Evolutionary conservation across 2,329 filamentous ascomycete species (phyloP).

Genomic region (Nothophaeocryptopus gaeumannii): DNA sequence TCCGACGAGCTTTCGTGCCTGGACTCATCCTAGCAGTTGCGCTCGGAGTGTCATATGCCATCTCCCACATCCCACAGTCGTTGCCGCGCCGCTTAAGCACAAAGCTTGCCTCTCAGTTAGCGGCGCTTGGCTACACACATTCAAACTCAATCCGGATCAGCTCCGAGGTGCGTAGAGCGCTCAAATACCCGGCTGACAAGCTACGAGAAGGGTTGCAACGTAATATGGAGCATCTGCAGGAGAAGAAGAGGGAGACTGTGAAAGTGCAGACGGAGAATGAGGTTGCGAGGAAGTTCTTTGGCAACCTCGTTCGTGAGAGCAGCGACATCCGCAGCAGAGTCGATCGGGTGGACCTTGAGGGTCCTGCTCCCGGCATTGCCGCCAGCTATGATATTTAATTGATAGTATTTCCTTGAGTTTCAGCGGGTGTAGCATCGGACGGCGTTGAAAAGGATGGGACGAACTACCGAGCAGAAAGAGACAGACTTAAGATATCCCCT

Average conservation of each 20-base stretch:
- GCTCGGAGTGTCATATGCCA: constrained; percentile 73
- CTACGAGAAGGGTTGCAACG: constrained; percentile 79
- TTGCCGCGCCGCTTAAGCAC: constrained; percentile 79
- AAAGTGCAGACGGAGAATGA: constrained; percentile 82
- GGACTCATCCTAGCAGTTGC: constrained; percentile 71
- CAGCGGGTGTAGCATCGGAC: constrained; percentile 2
- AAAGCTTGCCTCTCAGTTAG: constrained; percentile 79
- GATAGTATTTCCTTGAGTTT: constrained; percentile 1
- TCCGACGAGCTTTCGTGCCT: constrained; percentile 77
- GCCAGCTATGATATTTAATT: constrained; percentile 32
- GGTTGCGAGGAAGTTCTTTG: constrained; percentile 84
- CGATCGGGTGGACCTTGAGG: constrained; percentile 53
- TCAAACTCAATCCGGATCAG: constrained; percentile 81
- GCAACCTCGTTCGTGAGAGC: constrained; percentile 70
- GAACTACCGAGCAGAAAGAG: too few relatives aligned
- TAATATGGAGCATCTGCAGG: constrained; percentile 76
- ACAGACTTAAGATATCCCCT: too few relatives aligned
- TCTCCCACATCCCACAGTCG: constrained; percentile 83
- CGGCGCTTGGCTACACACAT: constrained; percentile 87
- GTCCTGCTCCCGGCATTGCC: constrained; percentile 46
- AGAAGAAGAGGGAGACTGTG: constrained; percentile 75
- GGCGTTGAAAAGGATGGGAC: constrained; percentile 9
- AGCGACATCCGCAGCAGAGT: constrained; percentile 49
- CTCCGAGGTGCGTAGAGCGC: constrained; percentile 79
- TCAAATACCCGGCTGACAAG: constrained; percentile 82